Conservation (phyloP, 371 early-diverging fungal species). For the Syncephalis plumigaleata region DNA sequence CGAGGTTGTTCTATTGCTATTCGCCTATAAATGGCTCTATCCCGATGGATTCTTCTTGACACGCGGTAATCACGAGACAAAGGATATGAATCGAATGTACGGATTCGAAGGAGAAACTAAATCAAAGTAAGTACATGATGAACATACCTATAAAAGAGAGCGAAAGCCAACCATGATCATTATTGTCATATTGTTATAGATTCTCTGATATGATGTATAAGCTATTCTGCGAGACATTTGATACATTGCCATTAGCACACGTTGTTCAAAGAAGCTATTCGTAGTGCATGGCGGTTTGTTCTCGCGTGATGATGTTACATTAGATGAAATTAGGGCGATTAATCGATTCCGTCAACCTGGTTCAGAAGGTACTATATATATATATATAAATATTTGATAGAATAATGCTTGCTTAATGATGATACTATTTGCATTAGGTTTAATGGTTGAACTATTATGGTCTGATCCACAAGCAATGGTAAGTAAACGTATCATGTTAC, state of each 20-base stretch:
- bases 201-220: constrained; percentile 79
- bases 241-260: constrained; percentile 86
- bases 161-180: neutral
- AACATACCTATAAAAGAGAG: neutral
- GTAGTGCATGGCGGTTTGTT: constrained; percentile 97
- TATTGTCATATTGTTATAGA: neutral
- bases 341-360: constrained; percentile 62
- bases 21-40: constrained; percentile 81
- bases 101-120: constrained; percentile 97
- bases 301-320: constrained; percentile 75
- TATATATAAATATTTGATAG: neutral
- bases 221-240: constrained; percentile 87
- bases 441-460: constrained; percentile 96
- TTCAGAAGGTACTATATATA: constrained; percentile 17
- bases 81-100: constrained; percentile 95
- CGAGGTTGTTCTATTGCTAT: constrained; percentile 89
- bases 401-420: neutral
- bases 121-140: constrained; percentile 34
- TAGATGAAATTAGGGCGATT: constrained; percentile 81
- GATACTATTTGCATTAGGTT: constrained; percentile 25
- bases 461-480: constrained; percentile 61
- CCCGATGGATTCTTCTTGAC: constrained; percentile 74
- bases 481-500: neutral
- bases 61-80: constrained; percentile 98
- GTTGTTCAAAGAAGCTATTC: constrained; percentile 82